Percentiles rank a stretch among this genome's conserved stretches.
Evolutionary conservation across 306 rosid genomes (phyloP).

Genomic region (Vigna angularis): DNA sequence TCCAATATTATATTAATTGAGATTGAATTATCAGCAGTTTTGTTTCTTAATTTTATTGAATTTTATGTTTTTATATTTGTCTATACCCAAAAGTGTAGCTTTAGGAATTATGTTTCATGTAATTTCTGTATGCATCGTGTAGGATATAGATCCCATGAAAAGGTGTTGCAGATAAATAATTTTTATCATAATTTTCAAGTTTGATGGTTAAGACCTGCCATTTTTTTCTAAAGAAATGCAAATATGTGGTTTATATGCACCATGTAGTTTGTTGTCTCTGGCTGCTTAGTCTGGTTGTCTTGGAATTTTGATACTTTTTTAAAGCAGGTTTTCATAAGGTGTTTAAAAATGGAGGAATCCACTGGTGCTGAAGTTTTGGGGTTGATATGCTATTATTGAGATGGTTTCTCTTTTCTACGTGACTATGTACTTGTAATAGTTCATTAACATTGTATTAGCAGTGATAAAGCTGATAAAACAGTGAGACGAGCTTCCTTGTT

Average conservation of each 20-base stretch:
- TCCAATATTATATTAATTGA: constrained; percentile 16
- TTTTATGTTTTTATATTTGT: background rate
- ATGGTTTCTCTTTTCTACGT: background rate
- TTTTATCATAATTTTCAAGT: background rate
- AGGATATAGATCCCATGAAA: background rate
- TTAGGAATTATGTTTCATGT: background rate
- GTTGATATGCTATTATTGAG: background rate
- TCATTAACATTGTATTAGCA: background rate
- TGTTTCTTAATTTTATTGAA: background rate
- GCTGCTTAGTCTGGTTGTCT: background rate
- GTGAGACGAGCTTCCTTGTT: background rate
- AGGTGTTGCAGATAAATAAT: background rate
- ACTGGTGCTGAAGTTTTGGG: background rate
- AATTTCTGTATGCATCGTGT: background rate
- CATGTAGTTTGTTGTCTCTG: background rate
- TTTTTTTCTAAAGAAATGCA: background rate
- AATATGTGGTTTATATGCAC: background rate
- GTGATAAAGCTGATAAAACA: background rate
- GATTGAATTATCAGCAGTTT: constrained; percentile 3
- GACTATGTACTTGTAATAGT: background rate
- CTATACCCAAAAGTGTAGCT: background rate
- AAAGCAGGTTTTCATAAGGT: background rate
- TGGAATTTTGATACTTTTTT: background rate
- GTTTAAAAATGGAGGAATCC: background rate
- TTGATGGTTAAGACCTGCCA: background rate